phyloP scores from a whole-genome alignment of 1,284 basidiomycete genomes.

The Papiliotrema laurentii region DNA sequence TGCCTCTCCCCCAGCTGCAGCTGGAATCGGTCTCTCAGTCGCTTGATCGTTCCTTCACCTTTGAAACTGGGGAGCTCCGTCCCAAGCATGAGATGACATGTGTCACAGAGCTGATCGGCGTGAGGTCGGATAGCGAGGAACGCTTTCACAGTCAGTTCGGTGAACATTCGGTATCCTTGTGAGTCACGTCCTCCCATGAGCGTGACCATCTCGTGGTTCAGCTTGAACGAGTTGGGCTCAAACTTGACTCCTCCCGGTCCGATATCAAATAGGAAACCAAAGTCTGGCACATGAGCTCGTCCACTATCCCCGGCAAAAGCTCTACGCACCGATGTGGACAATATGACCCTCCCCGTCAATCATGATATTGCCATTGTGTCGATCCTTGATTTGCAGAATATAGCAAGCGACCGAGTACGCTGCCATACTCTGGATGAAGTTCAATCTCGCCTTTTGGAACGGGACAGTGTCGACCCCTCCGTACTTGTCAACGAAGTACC shows the following conservation, averaged over 20 bases:
- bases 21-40: slow-evolving; percentile 82
- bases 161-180: slow-evolving; percentile 90
- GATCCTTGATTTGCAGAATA: slow-evolving; percentile 93
- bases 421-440: slow-evolving; percentile 99
- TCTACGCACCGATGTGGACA: slow-evolving; percentile 74
- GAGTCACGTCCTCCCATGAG: slow-evolving; percentile 94
- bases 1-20: slow-evolving; percentile 78
- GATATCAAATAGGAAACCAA: slow-evolving; percentile 98
- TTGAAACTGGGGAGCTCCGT: slow-evolving; percentile 95
- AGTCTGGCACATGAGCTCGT: slow-evolving; percentile 58
- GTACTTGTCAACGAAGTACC: slow-evolving; percentile 94
- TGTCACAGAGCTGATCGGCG: slow-evolving; percentile 80
- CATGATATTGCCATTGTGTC: slow-evolving; percentile 99
- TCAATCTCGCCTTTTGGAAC: slow-evolving; percentile 89
- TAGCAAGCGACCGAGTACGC: slow-evolving; percentile 99
- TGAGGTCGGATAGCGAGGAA: slow-evolving; percentile 92
- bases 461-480: slow-evolving; percentile 81
- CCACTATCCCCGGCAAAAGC: not conserved
- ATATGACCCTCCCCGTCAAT: slow-evolving; percentile 96
- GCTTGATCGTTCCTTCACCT: slow-evolving; percentile 82
- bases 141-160: slow-evolving; percentile 89
- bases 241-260: slow-evolving; percentile 85
- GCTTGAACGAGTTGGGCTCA: slow-evolving; percentile 94
- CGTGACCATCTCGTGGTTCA: slow-evolving; percentile 95
- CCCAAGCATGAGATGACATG: slow-evolving; percentile 89